Percentiles rank a stretch among this genome's conserved stretches.
These are phyloP conservation scores for Tolypocladium guangdongense DNA, from an alignment of 2,329 filamentous ascomycete species.

Conservation along the genomic window DNA sequence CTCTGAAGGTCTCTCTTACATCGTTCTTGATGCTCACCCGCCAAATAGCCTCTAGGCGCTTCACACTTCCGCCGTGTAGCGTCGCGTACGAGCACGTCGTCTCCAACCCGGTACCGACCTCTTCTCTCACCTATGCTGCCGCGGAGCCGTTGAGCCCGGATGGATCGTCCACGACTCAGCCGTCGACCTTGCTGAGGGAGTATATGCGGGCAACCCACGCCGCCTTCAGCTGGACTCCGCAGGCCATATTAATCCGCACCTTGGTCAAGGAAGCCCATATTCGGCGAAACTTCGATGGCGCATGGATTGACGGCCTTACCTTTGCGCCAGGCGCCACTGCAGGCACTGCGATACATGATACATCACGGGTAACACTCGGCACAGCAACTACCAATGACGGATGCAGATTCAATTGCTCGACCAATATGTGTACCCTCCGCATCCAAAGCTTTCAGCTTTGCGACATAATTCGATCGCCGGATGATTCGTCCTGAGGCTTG, in stretches of 20 bases:
- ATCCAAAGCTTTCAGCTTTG: too few relatives aligned
- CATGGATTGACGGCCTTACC: conserved; percentile 10
- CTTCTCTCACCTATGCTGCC: conserved; percentile 2
- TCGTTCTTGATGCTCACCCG: too few relatives aligned
- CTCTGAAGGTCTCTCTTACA: too few relatives aligned
- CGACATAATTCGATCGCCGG: too few relatives aligned
- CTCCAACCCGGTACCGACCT: conserved; percentile 10
- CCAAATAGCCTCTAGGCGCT: too few relatives aligned
- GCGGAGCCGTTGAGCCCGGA: background rate
- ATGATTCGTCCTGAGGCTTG: too few relatives aligned
- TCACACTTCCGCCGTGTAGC: conserved; percentile 13
- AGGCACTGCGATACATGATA: too few relatives aligned
- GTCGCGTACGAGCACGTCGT: conserved; percentile 17
- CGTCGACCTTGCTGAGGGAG: conserved; percentile 11
- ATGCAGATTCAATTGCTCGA: too few relatives aligned
- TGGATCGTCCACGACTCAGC: background rate
- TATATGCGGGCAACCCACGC: conserved; percentile 18
- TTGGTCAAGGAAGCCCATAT: conserved; percentile 10
- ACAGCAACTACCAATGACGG: too few relatives aligned
- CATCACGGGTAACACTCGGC: too few relatives aligned
- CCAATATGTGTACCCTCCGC: too few relatives aligned
- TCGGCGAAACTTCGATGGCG: conserved; percentile 12
- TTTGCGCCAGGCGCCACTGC: conserved; percentile 15
- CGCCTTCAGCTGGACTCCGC: conserved; percentile 21
- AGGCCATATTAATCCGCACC: conserved; percentile 16